Evolutionary conservation across 352 stramenopile genomes (phyloP), one percentile per base, ranked within the genome.

Genomic region (Globisporangium radiosum): DNA sequence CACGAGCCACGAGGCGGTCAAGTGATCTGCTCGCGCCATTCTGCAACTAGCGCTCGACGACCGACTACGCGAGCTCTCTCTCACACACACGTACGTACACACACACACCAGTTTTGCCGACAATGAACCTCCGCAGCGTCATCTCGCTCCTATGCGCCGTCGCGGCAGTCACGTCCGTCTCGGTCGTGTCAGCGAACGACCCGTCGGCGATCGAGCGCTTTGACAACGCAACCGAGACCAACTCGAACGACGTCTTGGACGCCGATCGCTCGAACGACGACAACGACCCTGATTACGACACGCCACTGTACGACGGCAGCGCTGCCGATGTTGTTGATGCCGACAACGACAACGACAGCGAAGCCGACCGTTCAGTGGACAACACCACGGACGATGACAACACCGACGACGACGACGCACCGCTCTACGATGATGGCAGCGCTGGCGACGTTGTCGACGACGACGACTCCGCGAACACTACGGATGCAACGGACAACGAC

Each of bases 41-140:
- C 51, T 36, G 17, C 36, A 45, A 59, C 54, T 59, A 10, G 39
- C 38, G 44, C 54, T 19, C 17, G 17, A 19, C 17, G 17, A 19
- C 17, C 17, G 17, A 19, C 17, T 19, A 19, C 0, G 17, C 17
- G 17, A 19, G 43, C 43, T 43, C 39, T 43, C 6, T 10, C 39
- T 47, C 15, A 47, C 43, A 47, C 43, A 42, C 4, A 7, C 4
- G n/a, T 5, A 44, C 1, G 4, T 10, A 42, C 15, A 15, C 17
- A 19, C 17, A 19, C 17, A 19, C 0, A 19, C 17, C 17, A 19
- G 17, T 19, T 19, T 19, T 19, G 17, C 17, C 17, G 17, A 19
- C 17, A 62, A 62, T 62, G 57, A 62, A 62, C 57, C 25, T 62
- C 42, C 57, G 57, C n/a, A 51, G 49, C n/a, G 42, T 56, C 14